These are phyloP conservation scores for Amanita phalloides DNA, from an alignment of 768 basidiomycete genomes.

Conservation along the genomic window DNA sequence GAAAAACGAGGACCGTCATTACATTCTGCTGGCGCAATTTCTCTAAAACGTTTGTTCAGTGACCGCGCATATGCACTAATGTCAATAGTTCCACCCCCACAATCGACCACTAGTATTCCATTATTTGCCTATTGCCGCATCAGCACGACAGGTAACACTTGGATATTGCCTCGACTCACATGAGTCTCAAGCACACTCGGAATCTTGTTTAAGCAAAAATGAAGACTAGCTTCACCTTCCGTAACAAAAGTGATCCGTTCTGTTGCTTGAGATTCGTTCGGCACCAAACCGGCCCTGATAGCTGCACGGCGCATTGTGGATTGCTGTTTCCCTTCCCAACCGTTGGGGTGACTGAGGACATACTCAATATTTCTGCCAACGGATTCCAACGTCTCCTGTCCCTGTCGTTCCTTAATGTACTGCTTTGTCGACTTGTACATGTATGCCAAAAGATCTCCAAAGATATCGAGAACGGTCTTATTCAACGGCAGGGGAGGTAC, in stretches of 20 bases:
- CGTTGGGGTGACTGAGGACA: slow-evolving; percentile 46
- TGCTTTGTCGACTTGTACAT: slow-evolving; percentile 25
- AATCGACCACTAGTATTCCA: slow-evolving; percentile 3
- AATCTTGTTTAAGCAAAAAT: slow-evolving; percentile 35
- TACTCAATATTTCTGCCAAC: slow-evolving; percentile 27
- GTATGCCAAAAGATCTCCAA: slow-evolving; percentile 38
- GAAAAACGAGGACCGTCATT: slow-evolving; percentile 10
- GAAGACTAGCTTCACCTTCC: slow-evolving; percentile 47
- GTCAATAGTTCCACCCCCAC: slow-evolving; percentile 4
- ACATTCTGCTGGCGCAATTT: slow-evolving; percentile 5
- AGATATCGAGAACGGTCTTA: slow-evolving; percentile 30
- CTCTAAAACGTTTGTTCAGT: not conserved
- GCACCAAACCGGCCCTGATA: slow-evolving; percentile 31
- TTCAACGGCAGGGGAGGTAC: slow-evolving; percentile 29
- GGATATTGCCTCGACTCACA: slow-evolving; percentile 7
- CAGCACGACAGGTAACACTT: not conserved
- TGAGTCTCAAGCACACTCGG: slow-evolving; percentile 17
- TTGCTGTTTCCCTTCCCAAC: slow-evolving; percentile 46
- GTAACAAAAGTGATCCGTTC: slow-evolving; percentile 38
- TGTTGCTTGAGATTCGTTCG: slow-evolving; percentile 17
- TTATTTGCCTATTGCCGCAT: not conserved
- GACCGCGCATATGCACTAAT: slow-evolving; percentile 2
- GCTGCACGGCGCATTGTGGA: slow-evolving; percentile 37
- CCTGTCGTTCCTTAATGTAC: slow-evolving; percentile 32
- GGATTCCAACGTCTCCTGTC: slow-evolving; percentile 27